These are phyloP conservation scores for Citrus cavaleriei DNA, from an alignment of 345 rosid species.

Conservation along the genomic window DNA sequence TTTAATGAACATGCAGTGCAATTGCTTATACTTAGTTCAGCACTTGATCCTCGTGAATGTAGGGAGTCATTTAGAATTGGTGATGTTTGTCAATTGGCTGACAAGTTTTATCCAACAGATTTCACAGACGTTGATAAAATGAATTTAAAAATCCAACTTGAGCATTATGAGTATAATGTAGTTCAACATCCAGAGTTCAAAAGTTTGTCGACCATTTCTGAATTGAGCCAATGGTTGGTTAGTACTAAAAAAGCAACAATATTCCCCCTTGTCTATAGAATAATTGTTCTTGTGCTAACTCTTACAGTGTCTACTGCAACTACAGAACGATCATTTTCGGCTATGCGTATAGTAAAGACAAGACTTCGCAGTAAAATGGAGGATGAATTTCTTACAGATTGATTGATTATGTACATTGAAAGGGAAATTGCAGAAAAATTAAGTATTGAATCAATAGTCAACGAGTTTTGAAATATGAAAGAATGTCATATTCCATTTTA, in stretches of 20 bases:
- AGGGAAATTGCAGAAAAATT: too few relatives aligned
- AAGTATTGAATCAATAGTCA: too few relatives aligned
- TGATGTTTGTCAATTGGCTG: not conserved
- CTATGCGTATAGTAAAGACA: not conserved
- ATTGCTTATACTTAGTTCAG: not conserved
- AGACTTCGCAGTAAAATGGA: not conserved
- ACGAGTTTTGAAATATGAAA: too few relatives aligned
- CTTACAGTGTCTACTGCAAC: not conserved
- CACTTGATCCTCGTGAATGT: too few relatives aligned
- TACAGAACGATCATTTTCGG: not conserved
- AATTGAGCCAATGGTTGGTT: not conserved
- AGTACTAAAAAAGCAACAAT: not conserved
- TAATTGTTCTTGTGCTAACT: not conserved
- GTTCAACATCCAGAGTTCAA: too few relatives aligned
- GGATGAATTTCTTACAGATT: too few relatives aligned
- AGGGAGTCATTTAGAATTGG: too few relatives aligned
- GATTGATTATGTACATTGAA: too few relatives aligned
- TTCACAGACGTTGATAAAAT: not conserved
- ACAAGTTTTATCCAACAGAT: not conserved
- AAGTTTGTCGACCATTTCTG: not conserved
- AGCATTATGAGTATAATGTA: not conserved
- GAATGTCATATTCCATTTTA: too few relatives aligned
- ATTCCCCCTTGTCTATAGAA: not conserved
- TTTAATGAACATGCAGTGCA: too few relatives aligned
- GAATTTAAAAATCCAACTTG: not conserved